A percentile compares a stretch with the other conserved stretches of the same genome.
Conservation (phyloP, 768 basidiomycete genomes). For the Boletus eberwhitei region DNA sequence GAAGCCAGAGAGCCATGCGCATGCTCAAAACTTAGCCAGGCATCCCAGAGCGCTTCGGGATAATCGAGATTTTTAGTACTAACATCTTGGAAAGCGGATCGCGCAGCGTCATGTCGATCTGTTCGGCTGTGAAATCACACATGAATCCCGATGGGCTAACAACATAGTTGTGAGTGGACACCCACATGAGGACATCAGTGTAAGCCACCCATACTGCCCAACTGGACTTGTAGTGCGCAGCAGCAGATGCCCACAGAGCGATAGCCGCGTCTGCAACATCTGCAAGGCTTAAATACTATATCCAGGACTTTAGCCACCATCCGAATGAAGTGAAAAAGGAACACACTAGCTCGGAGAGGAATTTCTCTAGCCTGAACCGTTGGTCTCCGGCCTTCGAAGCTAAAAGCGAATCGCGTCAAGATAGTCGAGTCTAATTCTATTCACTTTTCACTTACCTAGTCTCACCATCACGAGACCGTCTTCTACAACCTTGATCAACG, state of each 20-base stretch:
- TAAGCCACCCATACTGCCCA: constrained; percentile 76
- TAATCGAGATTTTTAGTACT: constrained; percentile 81
- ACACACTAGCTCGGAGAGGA: constrained; percentile 71
- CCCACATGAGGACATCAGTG: constrained; percentile 72
- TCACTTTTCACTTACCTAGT: constrained; percentile 40
- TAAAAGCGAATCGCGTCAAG: constrained; percentile 24
- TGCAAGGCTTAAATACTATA: constrained; percentile 44
- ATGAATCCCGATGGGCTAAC: background rate
- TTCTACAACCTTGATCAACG: constrained; percentile 55
- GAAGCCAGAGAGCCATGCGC: constrained; percentile 70
- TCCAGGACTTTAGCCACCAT: background rate
- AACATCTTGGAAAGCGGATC: constrained; percentile 63
- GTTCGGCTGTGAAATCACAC: constrained; percentile 40
- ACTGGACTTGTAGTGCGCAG: constrained; percentile 64
- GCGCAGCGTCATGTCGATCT: constrained; percentile 54
- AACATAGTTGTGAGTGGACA: background rate
- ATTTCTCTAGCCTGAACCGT: constrained; percentile 78
- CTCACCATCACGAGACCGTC: constrained; percentile 61
- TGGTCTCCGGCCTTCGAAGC: constrained; percentile 70
- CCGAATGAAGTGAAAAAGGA: background rate
- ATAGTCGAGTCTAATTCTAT: background rate
- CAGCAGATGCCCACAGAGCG: constrained; percentile 61
- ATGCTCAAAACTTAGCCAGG: constrained; percentile 87
- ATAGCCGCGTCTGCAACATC: constrained; percentile 54
- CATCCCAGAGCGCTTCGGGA: constrained; percentile 93